Evolutionary conservation across 2,329 filamentous ascomycete species (phyloP).

Genomic region (Albophoma yamanashiensis): DNA sequence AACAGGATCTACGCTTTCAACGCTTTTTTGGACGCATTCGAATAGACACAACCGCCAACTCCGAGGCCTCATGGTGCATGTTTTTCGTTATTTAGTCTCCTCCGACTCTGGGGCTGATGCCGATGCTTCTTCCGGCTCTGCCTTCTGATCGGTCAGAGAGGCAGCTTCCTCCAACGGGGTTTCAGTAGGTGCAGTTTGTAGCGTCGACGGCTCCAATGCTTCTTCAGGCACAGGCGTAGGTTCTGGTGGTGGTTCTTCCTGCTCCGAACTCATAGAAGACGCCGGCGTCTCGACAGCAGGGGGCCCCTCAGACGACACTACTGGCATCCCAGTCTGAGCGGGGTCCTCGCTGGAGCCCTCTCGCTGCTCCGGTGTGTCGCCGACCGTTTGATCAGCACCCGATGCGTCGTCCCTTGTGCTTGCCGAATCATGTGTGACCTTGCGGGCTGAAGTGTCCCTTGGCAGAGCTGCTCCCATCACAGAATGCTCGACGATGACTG

Average conservation of each 20-base stretch:
- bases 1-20: not conserved
- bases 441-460: slow-evolving; percentile 2
- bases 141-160: not conserved
- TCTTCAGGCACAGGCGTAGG: not conserved
- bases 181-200: not conserved
- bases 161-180: not conserved
- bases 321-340: not conserved
- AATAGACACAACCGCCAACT: not conserved
- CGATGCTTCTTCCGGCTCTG: not conserved
- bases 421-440: slow-evolving; percentile 3
- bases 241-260: not conserved
- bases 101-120: not conserved
- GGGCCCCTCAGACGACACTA: not conserved
- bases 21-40: not conserved
- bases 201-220: not conserved
- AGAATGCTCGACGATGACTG: slow-evolving; percentile 29
- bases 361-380: slow-evolving; percentile 1
- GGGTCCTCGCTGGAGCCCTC: not conserved
- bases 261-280: not conserved
- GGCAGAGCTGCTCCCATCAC: slow-evolving; percentile 9
- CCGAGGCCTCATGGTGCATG: not conserved
- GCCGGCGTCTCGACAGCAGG: not conserved
- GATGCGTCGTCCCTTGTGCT: not conserved
- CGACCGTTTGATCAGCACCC: slow-evolving; percentile 3
- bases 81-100: not conserved